Evolutionary conservation across 768 basidiomycete genomes (phyloP), one percentile per base, ranked within the genome.

Genomic region (Phylloporus arenicola): DNA sequence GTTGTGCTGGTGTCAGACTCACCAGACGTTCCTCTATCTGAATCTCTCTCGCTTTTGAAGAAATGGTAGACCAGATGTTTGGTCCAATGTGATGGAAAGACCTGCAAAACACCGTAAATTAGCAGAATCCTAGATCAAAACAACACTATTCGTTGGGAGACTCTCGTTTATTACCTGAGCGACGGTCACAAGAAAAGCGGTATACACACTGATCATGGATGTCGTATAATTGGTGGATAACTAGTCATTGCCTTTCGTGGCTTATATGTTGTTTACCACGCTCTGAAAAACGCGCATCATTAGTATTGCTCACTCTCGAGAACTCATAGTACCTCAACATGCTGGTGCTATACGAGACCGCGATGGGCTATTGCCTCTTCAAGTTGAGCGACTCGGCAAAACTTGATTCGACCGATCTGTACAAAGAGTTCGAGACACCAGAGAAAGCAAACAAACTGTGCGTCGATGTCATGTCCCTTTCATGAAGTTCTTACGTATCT

Each of bases 311-410:
- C 40, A 40, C n/a, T 29, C 30, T 48, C 48, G 38, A 50, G 39
- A 16, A 17, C 44, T 31, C 24, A 35, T 41, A 27, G 27, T 45
- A 53, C 31, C 47, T 46, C 62, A 68, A 62, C 53, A 98, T 98
- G 93, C 81, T 97, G 70, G 94, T 98, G 40, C 78, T 99, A 57
- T 92, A 93, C 75, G 96, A 98, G 75, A 93, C 92, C 2, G 82
- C 92, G 35, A 82, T 95, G 71, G 92, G 95, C 71, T 97, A 92
- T 77, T 93, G 91, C 76, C 86, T 99, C 47, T 97, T 99, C 84
- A 96, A 96, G 72, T 79, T 95, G 57, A 85, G 86, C 47, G 86
- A 92, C 72, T 76, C 89, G 35, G 88, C 87, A 48, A 96, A 94
- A 75, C 74, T 95, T 47, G 81, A 85, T 64, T 86, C 82, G 57